These are phyloP conservation scores for Brassica carinata DNA, from an alignment of 345 rosid genomes.

Conservation along the genomic window DNA sequence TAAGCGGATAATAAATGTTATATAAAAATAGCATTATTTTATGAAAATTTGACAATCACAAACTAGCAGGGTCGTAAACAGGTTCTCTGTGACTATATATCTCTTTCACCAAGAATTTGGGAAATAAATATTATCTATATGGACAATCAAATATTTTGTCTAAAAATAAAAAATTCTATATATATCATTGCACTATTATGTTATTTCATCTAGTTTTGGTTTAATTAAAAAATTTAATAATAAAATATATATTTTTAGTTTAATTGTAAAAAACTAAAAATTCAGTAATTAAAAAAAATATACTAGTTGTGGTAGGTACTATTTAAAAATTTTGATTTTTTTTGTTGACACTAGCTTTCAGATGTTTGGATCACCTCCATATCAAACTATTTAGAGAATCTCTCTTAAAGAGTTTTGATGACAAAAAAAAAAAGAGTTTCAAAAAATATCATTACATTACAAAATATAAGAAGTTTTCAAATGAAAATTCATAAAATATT, in stretches of 20 bases:
- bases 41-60: neutral
- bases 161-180: neutral
- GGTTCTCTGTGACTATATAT: constrained; percentile 20
- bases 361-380: neutral
- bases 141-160: neutral
- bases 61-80: constrained; percentile 24
- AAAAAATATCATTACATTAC: too few species aligned
- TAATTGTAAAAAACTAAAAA: neutral
- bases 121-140: neutral
- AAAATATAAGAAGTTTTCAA: neutral
- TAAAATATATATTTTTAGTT: neutral
- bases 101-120: constrained; percentile 13
- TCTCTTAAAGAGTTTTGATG: neutral
- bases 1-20: constrained; percentile 17
- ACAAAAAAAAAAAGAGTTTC: too few species aligned
- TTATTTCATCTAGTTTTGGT: neutral
- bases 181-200: neutral
- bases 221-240: neutral
- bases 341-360: neutral
- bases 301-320: neutral
- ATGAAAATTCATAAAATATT: neutral
- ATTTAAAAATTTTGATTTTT: neutral
- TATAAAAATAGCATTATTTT: neutral
- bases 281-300: neutral
- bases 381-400: neutral